These are phyloP conservation scores for Aspergillus quadricinctus DNA, from an alignment of 2,329 filamentous ascomycete genomes.

Conservation along the genomic window DNA sequence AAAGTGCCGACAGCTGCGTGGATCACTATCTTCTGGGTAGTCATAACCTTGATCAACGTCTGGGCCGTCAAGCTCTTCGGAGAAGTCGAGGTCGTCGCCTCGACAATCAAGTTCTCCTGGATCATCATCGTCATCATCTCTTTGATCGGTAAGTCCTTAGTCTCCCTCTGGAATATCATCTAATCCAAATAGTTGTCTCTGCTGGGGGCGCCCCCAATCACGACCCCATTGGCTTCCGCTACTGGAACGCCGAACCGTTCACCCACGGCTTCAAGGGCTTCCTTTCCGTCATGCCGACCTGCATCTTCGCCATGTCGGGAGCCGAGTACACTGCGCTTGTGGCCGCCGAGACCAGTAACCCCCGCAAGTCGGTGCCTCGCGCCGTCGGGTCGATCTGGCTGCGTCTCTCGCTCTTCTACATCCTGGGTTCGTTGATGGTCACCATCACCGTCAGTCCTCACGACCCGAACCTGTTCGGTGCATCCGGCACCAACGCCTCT, in stretches of 20 bases:
- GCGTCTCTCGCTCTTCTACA: constrained; percentile 45
- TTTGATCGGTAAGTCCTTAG: constrained; percentile 26
- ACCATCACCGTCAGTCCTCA: constrained; percentile 42
- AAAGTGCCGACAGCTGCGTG: constrained; percentile 41
- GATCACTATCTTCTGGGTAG: constrained; percentile 43
- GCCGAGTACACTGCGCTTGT: constrained; percentile 43
- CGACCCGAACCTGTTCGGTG: constrained; percentile 40
- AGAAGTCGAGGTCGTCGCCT: constrained; percentile 44
- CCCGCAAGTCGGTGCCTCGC: constrained; percentile 39
- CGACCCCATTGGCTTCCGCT: constrained; percentile 41
- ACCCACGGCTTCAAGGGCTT: constrained; percentile 45
- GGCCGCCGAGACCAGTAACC: constrained; percentile 43
- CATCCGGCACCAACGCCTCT: constrained; percentile 39
- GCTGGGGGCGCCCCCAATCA: constrained; percentile 42
- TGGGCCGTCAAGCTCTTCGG: constrained; percentile 43
- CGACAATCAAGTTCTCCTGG: constrained; percentile 46
- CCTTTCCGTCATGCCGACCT: constrained; percentile 33
- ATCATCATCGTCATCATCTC: constrained; percentile 48
- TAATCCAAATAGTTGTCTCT: constrained; percentile 33
- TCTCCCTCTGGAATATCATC: background rate
- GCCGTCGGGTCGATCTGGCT: constrained; percentile 46
- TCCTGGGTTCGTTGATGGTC: constrained; percentile 43
- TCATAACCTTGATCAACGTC: constrained; percentile 43
- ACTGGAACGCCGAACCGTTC: constrained; percentile 43
- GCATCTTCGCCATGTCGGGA: constrained; percentile 39